Evolutionary conservation across 305 asterid genomes (phyloP).

Genomic region (Fraxinus baroniana): DNA sequence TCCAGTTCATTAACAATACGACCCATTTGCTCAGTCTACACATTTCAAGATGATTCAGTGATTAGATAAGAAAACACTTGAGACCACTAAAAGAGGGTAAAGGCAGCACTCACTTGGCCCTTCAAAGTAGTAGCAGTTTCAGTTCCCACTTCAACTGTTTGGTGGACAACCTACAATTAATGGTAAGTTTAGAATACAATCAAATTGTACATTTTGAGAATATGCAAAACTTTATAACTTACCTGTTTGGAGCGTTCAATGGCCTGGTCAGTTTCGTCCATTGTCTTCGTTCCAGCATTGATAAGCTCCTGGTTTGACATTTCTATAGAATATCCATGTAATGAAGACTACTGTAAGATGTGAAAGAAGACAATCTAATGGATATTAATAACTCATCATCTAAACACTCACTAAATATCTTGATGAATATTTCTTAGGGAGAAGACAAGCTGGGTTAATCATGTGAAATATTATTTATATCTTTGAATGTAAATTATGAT

Average conservation of each 20-base stretch:
- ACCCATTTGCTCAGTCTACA: slow-evolving; percentile 98
- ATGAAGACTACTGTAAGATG: slow-evolving; percentile 32
- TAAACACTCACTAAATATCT: not conserved
- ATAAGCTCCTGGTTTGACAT: slow-evolving; percentile 98
- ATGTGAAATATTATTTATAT: not conserved
- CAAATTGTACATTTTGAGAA: slow-evolving; percentile 20
- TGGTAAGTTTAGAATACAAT: slow-evolving; percentile 25
- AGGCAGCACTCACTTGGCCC: slow-evolving; percentile 77
- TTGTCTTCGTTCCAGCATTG: slow-evolving; percentile 61
- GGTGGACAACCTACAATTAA: slow-evolving; percentile 82
- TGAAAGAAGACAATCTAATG: slow-evolving; percentile 14
- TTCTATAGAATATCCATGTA: slow-evolving; percentile 42
- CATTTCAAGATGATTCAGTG: slow-evolving; percentile 14
- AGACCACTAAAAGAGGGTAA: slow-evolving; percentile 14
- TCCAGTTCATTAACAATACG: slow-evolving; percentile 94
- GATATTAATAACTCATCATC: not conserved
- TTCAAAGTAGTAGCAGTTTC: slow-evolving; percentile 89
- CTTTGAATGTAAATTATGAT: not conserved
- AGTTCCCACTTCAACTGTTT: slow-evolving; percentile 95
- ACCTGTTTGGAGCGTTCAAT: slow-evolving; percentile 99
- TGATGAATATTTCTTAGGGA: not conserved
- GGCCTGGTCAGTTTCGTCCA: slow-evolving; percentile 99
- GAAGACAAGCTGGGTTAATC: not conserved
- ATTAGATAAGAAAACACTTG: slow-evolving; percentile 16
- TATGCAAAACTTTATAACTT: slow-evolving; percentile 16